Conservation (phyloP, 106 monocot genomes). For the Amphibolis antarctica region DNA sequence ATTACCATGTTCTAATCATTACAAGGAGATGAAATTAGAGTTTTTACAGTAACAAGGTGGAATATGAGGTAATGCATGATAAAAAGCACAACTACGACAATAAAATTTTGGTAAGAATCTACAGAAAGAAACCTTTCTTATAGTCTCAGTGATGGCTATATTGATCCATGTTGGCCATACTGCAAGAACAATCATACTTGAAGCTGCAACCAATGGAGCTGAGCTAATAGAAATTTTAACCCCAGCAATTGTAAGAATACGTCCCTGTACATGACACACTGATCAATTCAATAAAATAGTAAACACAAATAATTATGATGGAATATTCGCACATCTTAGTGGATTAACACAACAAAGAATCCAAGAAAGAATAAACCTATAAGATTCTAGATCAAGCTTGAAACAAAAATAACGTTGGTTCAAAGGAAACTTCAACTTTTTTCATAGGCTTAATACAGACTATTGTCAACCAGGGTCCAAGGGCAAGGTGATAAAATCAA, state of each 20-base stretch:
- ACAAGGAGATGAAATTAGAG: too few relatives aligned
- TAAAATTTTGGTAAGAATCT: background rate
- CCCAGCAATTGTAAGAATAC: slow-evolving; percentile 81
- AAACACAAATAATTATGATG: background rate
- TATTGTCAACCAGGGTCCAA: too few relatives aligned
- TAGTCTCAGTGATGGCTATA: slow-evolving; percentile 69
- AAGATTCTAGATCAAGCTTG: too few relatives aligned
- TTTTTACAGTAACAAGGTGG: too few relatives aligned
- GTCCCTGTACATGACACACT: slow-evolving; percentile 37
- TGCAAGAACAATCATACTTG: slow-evolving; percentile 72
- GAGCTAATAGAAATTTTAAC: slow-evolving; percentile 71
- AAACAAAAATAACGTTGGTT: too few relatives aligned
- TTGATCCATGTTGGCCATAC: slow-evolving; percentile 84
- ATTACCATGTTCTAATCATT: too few relatives aligned
- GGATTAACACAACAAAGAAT: too few relatives aligned
- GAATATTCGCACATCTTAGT: background rate
- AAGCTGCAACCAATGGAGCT: slow-evolving; percentile 59
- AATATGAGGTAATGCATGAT: background rate
- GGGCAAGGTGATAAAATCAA: too few relatives aligned
- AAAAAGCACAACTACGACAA: background rate
- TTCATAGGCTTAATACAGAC: too few relatives aligned
- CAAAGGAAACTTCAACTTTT: too few relatives aligned
- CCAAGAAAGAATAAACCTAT: too few relatives aligned
- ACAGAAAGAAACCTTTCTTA: slow-evolving; percentile 58
- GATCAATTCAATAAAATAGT: slow-evolving; percentile 4